Percentiles rank a stretch among this genome's conserved stretches.
Evolutionary conservation across 75 land plant genomes (phyloP).

Genomic region (Adiantum capillusveneris): DNA sequence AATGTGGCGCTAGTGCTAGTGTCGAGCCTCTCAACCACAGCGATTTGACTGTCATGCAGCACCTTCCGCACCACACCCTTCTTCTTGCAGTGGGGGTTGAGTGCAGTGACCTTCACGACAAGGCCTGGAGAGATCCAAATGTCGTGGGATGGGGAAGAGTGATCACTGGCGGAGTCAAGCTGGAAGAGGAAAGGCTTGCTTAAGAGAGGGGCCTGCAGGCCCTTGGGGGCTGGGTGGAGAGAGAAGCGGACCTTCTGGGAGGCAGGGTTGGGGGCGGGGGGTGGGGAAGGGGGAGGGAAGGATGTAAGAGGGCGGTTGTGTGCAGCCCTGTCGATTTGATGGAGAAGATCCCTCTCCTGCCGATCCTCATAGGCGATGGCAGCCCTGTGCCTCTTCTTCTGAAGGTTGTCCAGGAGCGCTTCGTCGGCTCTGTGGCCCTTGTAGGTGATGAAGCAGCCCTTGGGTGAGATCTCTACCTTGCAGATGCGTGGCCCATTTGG

Average conservation of each 20-base stretch:
- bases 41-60: constrained; percentile 78
- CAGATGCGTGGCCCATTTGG: constrained; percentile 92
- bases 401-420: constrained; percentile 59
- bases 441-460: constrained; percentile 93
- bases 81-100: constrained; percentile 83
- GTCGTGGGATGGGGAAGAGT: too few relatives aligned
- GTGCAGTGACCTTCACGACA: constrained; percentile 87
- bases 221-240: too few relatives aligned
- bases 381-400: constrained; percentile 53
- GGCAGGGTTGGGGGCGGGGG: too few relatives aligned
- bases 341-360: constrained; percentile 58
- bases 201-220: too few relatives aligned
- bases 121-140: constrained; percentile 83
- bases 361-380: constrained; percentile 81
- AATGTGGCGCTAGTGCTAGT: constrained; percentile 65
- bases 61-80: constrained; percentile 79
- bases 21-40: constrained; percentile 89
- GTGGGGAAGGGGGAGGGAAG: too few relatives aligned
- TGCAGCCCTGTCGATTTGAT: constrained; percentile 75
- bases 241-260: too few relatives aligned
- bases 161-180: too few relatives aligned
- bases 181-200: too few relatives aligned
- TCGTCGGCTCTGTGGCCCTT: constrained; percentile 87
- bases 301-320: too few relatives aligned
- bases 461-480: constrained; percentile 90